A percentile compares a stretch with the other conserved stretches of the same genome.
Evolutionary conservation across 2,329 filamentous ascomycete genomes (phyloP).

Genomic region (Decorospora gaudefroyi): DNA sequence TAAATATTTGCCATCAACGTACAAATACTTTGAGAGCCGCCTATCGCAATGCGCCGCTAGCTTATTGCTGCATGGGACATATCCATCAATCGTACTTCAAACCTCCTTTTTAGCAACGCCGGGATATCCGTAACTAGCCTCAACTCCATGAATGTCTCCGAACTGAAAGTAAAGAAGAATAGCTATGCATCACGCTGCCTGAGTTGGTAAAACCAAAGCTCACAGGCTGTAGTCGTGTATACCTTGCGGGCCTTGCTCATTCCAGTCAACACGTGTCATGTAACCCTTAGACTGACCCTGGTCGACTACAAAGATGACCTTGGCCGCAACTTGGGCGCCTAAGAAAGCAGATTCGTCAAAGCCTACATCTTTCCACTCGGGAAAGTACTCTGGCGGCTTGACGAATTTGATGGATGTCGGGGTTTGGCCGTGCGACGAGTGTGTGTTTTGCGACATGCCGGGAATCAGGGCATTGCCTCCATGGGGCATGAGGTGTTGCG

Average conservation of each 20-base stretch:
- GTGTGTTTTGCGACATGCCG: conserved; percentile 54
- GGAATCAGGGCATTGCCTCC: conserved; percentile 39
- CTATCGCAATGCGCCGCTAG: conserved; percentile 18
- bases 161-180: conserved; percentile 4
- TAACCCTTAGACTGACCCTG: conserved; percentile 69
- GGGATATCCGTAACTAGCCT: conserved; percentile 30
- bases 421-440: conserved; percentile 71
- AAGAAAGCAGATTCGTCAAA: conserved; percentile 85
- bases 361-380: conserved; percentile 79
- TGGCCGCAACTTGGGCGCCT: conserved; percentile 83
- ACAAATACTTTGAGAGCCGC: background rate
- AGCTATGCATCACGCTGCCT: background rate
- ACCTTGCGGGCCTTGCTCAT: conserved; percentile 66
- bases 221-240: conserved; percentile 61
- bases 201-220: background rate
- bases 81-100: conserved; percentile 4
- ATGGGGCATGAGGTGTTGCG: conserved; percentile 54
- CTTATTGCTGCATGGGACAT: conserved; percentile 9
- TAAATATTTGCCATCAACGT: too few relatives aligned
- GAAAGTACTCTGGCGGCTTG: conserved; percentile 79
- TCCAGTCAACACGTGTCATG: conserved; percentile 70
- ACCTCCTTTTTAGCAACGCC: conserved; percentile 20
- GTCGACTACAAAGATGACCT: conserved; percentile 71
- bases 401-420: conserved; percentile 83
- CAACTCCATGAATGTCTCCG: conserved; percentile 21